These are phyloP conservation scores for Trichoderma sp. DNA, from an alignment of 2,329 filamentous ascomycete genomes.

Conservation along the genomic window DNA sequence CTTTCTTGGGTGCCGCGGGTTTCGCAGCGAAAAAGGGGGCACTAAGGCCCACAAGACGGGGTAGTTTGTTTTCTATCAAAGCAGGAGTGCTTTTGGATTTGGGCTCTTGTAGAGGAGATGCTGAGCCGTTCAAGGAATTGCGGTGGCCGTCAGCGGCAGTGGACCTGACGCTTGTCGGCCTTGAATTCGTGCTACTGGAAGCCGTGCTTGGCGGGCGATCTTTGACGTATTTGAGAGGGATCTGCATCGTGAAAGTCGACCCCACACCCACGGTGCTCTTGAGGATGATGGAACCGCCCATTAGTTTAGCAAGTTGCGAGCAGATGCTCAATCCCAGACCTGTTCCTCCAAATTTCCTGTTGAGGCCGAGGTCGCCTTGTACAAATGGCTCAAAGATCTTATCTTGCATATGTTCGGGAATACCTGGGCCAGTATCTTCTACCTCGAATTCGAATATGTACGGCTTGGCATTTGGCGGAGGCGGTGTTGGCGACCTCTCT, in stretches of 20 bases:
- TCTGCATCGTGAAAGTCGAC: slow-evolving; percentile 78
- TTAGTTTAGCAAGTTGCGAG: slow-evolving; percentile 78
- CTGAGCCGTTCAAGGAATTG: slow-evolving; percentile 33
- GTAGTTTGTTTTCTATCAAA: slow-evolving; percentile 49
- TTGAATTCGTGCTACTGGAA: slow-evolving; percentile 55
- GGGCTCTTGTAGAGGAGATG: slow-evolving; percentile 24
- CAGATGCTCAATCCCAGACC: slow-evolving; percentile 88
- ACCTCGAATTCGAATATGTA: slow-evolving; percentile 85
- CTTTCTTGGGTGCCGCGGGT: slow-evolving; percentile 44
- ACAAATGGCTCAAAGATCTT: slow-evolving; percentile 94
- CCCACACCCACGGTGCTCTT: slow-evolving; percentile 72
- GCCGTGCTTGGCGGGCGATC: slow-evolving; percentile 58
- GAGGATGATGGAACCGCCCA: slow-evolving; percentile 76
- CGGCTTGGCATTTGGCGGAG: slow-evolving; percentile 64
- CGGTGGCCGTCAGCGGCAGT: slow-evolving; percentile 43
- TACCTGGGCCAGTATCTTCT: slow-evolving; percentile 84
- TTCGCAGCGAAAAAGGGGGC: slow-evolving; percentile 73
- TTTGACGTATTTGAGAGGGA: slow-evolving; percentile 76
- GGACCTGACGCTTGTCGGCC: slow-evolving; percentile 50
- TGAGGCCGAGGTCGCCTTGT: slow-evolving; percentile 85
- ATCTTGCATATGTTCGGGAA: slow-evolving; percentile 73
- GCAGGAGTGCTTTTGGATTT: slow-evolving; percentile 25
- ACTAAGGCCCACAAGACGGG: slow-evolving; percentile 78
- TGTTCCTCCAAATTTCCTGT: slow-evolving; percentile 87
- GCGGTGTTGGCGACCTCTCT: slow-evolving; percentile 60